Percentiles rank a stretch among this genome's conserved stretches.
Evolutionary conservation across 805 yeast species (phyloP).

Genomic region (Pichia nanzhaoensis): DNA sequence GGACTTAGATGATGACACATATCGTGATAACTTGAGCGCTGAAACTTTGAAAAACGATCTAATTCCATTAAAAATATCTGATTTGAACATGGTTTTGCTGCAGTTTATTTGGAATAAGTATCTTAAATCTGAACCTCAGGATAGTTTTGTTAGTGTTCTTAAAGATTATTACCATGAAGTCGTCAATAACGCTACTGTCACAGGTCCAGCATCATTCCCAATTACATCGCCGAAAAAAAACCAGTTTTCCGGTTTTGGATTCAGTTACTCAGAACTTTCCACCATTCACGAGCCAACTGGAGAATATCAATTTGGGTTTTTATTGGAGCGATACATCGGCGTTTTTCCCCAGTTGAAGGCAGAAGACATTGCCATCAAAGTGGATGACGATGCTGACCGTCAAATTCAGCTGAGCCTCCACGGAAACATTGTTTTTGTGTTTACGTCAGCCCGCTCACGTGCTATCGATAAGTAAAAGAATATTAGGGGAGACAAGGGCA

Average conservation of each 20-base stretch:
- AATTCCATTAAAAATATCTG: slow-evolving; percentile 24
- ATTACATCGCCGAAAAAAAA: background rate
- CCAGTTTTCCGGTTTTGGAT: background rate
- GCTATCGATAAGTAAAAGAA: too few relatives aligned
- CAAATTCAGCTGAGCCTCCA: background rate
- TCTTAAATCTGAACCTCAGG: background rate
- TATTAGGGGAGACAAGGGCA: too few relatives aligned
- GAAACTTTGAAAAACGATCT: slow-evolving; percentile 15
- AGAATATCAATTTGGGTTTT: slow-evolving; percentile 2
- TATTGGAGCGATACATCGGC: slow-evolving; percentile 1
- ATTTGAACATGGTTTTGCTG: slow-evolving; percentile 21
- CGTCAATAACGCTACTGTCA: background rate
- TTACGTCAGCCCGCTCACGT: slow-evolving; percentile 1
- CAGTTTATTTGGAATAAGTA: slow-evolving; percentile 19
- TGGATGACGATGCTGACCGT: background rate
- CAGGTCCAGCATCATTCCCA: background rate
- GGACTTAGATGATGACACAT: slow-evolving; percentile 10
- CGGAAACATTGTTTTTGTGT: background rate
- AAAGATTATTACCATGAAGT: background rate
- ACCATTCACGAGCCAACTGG: slow-evolving; percentile 2
- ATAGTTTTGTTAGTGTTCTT: background rate
- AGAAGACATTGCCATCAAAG: background rate
- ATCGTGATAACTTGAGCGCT: slow-evolving; percentile 13
- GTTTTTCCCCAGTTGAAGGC: background rate
- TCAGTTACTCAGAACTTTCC: background rate